Evolutionary conservation across 495 filamentous ascomycete species (phyloP), one percentile per base, ranked within the genome.

Genomic region (Talaromyces thailandensis): DNA sequence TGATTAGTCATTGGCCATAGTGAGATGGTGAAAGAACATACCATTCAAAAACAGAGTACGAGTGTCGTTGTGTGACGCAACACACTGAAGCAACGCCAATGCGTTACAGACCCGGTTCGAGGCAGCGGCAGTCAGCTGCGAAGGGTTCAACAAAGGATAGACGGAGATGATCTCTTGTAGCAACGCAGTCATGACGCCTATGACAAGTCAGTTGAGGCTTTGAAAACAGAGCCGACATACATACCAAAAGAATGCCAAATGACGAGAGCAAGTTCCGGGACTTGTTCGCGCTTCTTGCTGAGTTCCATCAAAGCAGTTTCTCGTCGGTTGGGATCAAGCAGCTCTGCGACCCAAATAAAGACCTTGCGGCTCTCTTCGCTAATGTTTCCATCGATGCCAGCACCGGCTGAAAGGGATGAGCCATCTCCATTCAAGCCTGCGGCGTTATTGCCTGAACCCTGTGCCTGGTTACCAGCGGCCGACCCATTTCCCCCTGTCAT

Each of bases 161-260:
- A 99, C 94, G 11, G 93, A 96, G 69, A 98, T 99, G 66, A 99
- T 99, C 77, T 99, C 94, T 71, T 98, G 94, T 56, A 98, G 84
- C 14, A 99, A 79, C 29, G 92, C 93, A 28, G 94, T 96, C 94
- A 99, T 99, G 61, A 99, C 95, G 66, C 94, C 93, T 98, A 71
- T 57, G 56, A 66, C 69, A 66, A 58, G 37, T 48, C 51, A 55
- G 23, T 26, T 16, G 23, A 26, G 4, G 16, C 26, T 55, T 26
- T 28, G 2, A 55, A 25, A 37, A 24, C 2, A 4, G n/a, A 24
- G 5, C 18, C 24, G 3, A 21, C 1, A 8, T 48, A 51, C 88
- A 65, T 85, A 97, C 93, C 94, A 71, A 97, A 97, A 2, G 94
- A 97, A 74, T 99, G 93, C 94, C 94, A 99, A 59, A 99, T 84